A percentile compares a stretch with the other conserved stretches of the same genome.
Conservation (phyloP, 345 rosid species). For the Nephelium lappaceum region DNA sequence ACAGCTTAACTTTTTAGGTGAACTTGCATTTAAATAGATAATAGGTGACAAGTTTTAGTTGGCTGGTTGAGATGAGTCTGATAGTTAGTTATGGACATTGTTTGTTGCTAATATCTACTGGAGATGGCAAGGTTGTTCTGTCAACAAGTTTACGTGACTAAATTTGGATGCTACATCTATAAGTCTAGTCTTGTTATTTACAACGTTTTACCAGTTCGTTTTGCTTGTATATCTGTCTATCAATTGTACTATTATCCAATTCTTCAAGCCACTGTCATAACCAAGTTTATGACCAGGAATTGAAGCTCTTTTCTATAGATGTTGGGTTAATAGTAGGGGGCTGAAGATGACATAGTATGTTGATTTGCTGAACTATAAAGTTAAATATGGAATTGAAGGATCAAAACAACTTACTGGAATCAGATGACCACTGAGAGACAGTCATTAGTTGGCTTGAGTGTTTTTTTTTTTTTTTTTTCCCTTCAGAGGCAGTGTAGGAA, state of each 20-base stretch:
- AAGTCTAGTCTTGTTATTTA: background rate
- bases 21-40: background rate
- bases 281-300: background rate
- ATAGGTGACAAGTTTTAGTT: background rate
- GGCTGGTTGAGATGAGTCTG: background rate
- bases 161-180: conserved; percentile 1
- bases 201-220: background rate
- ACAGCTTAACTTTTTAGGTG: background rate
- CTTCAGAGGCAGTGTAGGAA: background rate
- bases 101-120: background rate
- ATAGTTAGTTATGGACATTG: background rate
- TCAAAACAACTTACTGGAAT: background rate
- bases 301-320: background rate
- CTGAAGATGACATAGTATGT: background rate
- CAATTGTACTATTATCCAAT: background rate
- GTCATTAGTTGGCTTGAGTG: background rate
- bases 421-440: background rate
- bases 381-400: background rate
- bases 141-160: background rate
- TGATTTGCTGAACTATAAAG: background rate
- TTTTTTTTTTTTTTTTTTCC: no score
- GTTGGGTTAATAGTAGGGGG: background rate
- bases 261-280: background rate
- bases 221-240: background rate
- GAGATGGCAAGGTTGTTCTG: background rate